These are phyloP conservation scores for Xerocomellus amylosporus DNA, from an alignment of 768 basidiomycete genomes.

Conservation along the genomic window DNA sequence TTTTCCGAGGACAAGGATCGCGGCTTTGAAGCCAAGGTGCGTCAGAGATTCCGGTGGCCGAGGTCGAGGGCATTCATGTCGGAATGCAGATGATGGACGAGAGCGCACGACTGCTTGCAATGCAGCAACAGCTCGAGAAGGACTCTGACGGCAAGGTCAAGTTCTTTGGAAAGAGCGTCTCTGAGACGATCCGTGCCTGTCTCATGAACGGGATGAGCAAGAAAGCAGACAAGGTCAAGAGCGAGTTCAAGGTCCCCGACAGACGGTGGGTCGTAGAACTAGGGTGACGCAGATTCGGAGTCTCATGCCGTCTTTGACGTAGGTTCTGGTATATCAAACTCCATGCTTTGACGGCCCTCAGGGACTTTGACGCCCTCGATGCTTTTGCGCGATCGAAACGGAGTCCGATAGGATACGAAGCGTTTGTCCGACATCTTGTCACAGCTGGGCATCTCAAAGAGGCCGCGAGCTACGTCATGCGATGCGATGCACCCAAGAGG, in stretches of 20 bases:
- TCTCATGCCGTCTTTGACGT: neutral
- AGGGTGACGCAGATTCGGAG: neutral
- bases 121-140: constrained; percentile 86
- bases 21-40: constrained; percentile 84
- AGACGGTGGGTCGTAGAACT: constrained; percentile 60
- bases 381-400: constrained; percentile 81
- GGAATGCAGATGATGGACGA: constrained; percentile 87
- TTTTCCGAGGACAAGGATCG: constrained; percentile 95
- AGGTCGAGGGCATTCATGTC: neutral
- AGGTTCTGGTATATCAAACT: constrained; percentile 96
- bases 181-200: constrained; percentile 79
- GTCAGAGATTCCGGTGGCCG: neutral
- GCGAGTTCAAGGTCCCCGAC: constrained; percentile 92
- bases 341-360: constrained; percentile 69
- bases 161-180: constrained; percentile 83
- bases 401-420: constrained; percentile 94
- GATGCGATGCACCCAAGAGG: constrained; percentile 80
- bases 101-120: constrained; percentile 62
- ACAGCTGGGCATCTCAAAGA: constrained; percentile 72
- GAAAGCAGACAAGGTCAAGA: constrained; percentile 83
- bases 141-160: constrained; percentile 75
- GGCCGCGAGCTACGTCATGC: constrained; percentile 72
- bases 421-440: constrained; percentile 78
- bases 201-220: constrained; percentile 79
- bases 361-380: constrained; percentile 87